These are phyloP conservation scores for Verticillium dahliae DNA, from an alignment of 2,329 filamentous ascomycete genomes.

Conservation along the genomic window DNA sequence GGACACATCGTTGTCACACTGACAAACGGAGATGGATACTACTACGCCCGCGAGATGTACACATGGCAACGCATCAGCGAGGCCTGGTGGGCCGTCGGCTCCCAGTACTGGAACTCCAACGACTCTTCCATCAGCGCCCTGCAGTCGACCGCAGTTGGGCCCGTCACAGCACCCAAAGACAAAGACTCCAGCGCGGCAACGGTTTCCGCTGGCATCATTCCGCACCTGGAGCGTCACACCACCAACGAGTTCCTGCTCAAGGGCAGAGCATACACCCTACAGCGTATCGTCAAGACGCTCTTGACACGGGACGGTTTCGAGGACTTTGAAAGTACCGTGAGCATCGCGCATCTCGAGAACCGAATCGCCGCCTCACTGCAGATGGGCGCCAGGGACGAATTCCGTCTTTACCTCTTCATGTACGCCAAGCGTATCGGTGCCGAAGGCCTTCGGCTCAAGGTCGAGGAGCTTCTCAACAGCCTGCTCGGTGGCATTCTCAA, in stretches of 20 bases:
- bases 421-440: constrained; percentile 93
- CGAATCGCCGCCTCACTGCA: constrained; percentile 83
- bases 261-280: constrained; percentile 84
- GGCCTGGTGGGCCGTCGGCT: constrained; percentile 95
- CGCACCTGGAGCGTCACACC: constrained; percentile 87
- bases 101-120: constrained; percentile 98
- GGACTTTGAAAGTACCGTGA: constrained; percentile 82
- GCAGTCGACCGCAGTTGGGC: constrained; percentile 62
- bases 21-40: constrained; percentile 90
- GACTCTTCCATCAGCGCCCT: constrained; percentile 82
- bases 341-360: constrained; percentile 92
- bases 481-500: constrained; percentile 67
- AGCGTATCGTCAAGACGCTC: constrained; percentile 83
- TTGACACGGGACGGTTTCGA: constrained; percentile 88
- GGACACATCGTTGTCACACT: constrained; percentile 85
- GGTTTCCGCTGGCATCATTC: constrained; percentile 86
- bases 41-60: constrained; percentile 79
- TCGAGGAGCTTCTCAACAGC: constrained; percentile 82
- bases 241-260: constrained; percentile 89
- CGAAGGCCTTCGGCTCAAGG: constrained; percentile 79
- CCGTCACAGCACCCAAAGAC: constrained; percentile 38
- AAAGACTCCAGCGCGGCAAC: constrained; percentile 45
- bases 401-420: constrained; percentile 93
- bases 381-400: constrained; percentile 83
- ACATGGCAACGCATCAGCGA: constrained; percentile 95